Evolutionary conservation across 257 asterid species (phyloP), one percentile per base, ranked within the genome.

Genomic region (Coffea canephora): DNA sequence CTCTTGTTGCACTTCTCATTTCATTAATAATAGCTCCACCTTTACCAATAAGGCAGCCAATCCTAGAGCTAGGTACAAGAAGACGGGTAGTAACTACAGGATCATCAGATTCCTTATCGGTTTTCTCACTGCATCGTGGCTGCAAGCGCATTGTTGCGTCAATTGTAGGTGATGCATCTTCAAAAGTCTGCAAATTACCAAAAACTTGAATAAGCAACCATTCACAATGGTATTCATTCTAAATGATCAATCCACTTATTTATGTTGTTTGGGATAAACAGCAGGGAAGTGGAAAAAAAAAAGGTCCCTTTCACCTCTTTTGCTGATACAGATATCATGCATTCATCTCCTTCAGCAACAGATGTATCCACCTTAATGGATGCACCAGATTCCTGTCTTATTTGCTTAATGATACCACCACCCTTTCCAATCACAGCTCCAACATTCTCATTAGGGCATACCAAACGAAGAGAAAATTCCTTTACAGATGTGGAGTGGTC

Each of bases 351-450:
- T 76, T 90, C 98, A 67, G 93, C 95, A 16, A 88, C 91, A 57
- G 91, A 75, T 75, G 92, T 90, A 83, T 95, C 97, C 48, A 95
- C 91, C 77, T 89, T 86, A 64, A 93, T 85, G 46, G 85, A 88
- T 34, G 98, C 98, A 75, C 98, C 98, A 1, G 98, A 90, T 82
- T 93, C 97, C 83, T 95, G 97, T 65, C 98, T 88, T 82, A 95
- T 90, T 81, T 93, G 96, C 81, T 91, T 93, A 73, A 95, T 89
- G 83, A 83, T 71, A 69, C 84, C 81, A 80, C 98, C 98, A 57
- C 97, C 97, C 83, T 95, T 95, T 69, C 98, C 98, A 81, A 95
- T 93, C 81, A 95, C 98, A 3, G 92, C 91, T 64, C 98, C 98
- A 43, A 95, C 85, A 80, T 93, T 88, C 83, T 91, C 97, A 77